Percentiles rank a stretch among this genome's conserved stretches.
phyloP scores from a whole-genome alignment of 768 basidiomycete genomes.

The Exsudoporus frostii region DNA sequence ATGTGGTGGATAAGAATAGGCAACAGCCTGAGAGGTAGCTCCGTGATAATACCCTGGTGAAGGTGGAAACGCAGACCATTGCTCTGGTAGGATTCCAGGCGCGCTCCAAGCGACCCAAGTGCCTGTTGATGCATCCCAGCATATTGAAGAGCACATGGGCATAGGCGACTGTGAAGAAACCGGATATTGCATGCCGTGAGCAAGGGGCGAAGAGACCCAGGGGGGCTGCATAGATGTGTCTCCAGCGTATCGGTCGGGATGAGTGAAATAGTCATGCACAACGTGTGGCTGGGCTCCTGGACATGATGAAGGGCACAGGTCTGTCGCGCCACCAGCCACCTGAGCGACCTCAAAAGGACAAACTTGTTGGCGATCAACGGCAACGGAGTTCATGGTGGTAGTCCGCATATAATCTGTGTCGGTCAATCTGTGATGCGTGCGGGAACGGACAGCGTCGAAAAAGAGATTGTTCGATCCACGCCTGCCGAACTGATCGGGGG shows the following conservation, averaged over 20 bases:
- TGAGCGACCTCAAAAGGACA: constrained; percentile 18
- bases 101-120: constrained; percentile 31
- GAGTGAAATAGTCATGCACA: constrained; percentile 26
- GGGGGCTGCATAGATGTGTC: constrained; percentile 24
- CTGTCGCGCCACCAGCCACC: constrained; percentile 21
- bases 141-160: constrained; percentile 27
- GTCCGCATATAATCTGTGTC: constrained; percentile 21
- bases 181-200: constrained; percentile 30
- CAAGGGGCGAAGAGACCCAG: constrained; percentile 27
- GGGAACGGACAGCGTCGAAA: constrained; percentile 37
- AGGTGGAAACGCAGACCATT: constrained; percentile 30
- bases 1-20: constrained; percentile 31
- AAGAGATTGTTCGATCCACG: constrained; percentile 37
- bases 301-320: constrained; percentile 25
- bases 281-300: constrained; percentile 23
- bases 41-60: constrained; percentile 28
- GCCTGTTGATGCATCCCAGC: constrained; percentile 29
- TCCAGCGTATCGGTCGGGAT: constrained; percentile 20
- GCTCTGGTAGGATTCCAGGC: constrained; percentile 25
- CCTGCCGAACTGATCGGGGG: constrained; percentile 28
- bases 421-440: constrained; percentile 22
- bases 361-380: constrained; percentile 24
- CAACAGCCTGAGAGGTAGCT: constrained; percentile 16
- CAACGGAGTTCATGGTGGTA: constrained; percentile 18
- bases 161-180: constrained; percentile 28